Conservation (phyloP, 2,329 filamentous ascomycete genomes). For the Botrytis fabae region DNA sequence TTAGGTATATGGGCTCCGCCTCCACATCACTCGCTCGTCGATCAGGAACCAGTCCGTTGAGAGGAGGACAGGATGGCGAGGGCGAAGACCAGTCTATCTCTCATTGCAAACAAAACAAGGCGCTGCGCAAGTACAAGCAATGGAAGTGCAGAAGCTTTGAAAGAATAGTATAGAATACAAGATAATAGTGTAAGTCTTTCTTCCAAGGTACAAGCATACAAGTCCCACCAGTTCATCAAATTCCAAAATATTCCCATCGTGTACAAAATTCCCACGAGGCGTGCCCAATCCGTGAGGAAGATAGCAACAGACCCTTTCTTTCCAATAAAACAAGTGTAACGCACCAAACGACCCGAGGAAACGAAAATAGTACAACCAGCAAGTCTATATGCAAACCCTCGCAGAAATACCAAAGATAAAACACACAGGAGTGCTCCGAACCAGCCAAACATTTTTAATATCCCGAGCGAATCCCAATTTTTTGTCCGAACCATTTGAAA, state of each 20-base stretch:
- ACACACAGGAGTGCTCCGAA: conserved; percentile 14
- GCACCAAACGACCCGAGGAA: conserved; percentile 19
- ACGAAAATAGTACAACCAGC: conserved; percentile 21
- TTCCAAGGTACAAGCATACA: conserved; percentile 23
- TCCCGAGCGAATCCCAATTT: conserved; percentile 25
- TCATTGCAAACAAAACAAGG: conserved; percentile 19
- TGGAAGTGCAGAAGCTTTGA: conserved; percentile 13
- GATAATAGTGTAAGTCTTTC: conserved; percentile 23
- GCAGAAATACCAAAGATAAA: conserved; percentile 20
- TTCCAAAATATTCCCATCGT: conserved; percentile 21
- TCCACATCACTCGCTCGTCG: conserved; percentile 11
- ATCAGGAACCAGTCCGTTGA: conserved; percentile 16
- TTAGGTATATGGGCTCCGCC: conserved; percentile 17
- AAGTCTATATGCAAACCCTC: conserved; percentile 24
- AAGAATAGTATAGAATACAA: conserved; percentile 23
- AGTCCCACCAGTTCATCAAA: conserved; percentile 24
- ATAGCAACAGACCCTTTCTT: conserved; percentile 23
- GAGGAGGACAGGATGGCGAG: not conserved
- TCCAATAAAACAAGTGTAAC: conserved; percentile 21
- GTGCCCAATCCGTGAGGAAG: conserved; percentile 25
- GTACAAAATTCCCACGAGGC: conserved; percentile 21
- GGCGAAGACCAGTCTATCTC: not conserved
- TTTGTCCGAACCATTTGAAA: conserved; percentile 24
- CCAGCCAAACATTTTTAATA: conserved; percentile 22
- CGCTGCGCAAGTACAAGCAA: conserved; percentile 22